phyloP scores from a whole-genome alignment of 352 stramenopile species.

The Globisporangium cystogenes region DNA sequence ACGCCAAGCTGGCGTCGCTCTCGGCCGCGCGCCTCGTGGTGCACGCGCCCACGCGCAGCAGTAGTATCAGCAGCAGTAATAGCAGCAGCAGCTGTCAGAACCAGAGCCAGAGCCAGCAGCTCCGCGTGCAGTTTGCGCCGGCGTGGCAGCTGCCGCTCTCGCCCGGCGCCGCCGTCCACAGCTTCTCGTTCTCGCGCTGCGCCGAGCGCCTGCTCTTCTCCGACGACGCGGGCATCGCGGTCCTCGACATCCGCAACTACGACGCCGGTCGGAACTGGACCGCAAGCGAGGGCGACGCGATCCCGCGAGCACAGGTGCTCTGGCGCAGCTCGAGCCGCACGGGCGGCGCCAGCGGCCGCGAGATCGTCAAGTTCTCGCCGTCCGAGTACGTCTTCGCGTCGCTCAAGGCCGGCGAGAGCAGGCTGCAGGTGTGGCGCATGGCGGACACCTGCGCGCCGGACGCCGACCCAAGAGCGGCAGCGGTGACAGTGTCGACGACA shows the following conservation, averaged over 20 bases:
- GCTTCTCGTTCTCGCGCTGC: slow-evolving; percentile 60
- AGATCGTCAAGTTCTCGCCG: slow-evolving; percentile 76
- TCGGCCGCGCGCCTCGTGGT: slow-evolving; percentile 58
- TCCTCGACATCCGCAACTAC: slow-evolving; percentile 40
- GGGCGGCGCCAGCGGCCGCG: slow-evolving; percentile 6
- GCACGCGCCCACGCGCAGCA: slow-evolving; percentile 40
- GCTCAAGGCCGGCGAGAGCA: slow-evolving; percentile 21
- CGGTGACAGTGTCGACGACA: neutral
- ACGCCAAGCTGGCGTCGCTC: slow-evolving; percentile 71
- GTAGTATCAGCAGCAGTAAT: slow-evolving; percentile 7
- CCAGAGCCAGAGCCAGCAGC: neutral
- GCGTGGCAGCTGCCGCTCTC: slow-evolving; percentile 43
- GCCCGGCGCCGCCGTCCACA: slow-evolving; percentile 21
- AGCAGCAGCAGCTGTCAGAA: neutral
- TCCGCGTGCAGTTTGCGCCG: slow-evolving; percentile 32
- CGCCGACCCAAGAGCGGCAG: neutral
- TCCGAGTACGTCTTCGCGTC: slow-evolving; percentile 62
- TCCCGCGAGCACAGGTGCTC: slow-evolving; percentile 24
- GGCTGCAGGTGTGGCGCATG: slow-evolving; percentile 62
- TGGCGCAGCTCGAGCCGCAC: slow-evolving; percentile 16
- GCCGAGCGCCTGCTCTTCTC: slow-evolving; percentile 56
- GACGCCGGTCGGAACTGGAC: neutral
- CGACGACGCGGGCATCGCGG: slow-evolving; percentile 32
- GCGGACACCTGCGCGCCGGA: slow-evolving; percentile 1
- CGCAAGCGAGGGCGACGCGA: slow-evolving; percentile 3